Evolutionary conservation across 768 basidiomycete genomes (phyloP), one percentile per base, ranked within the genome.

Genomic region (Termitomyces titanicus): DNA sequence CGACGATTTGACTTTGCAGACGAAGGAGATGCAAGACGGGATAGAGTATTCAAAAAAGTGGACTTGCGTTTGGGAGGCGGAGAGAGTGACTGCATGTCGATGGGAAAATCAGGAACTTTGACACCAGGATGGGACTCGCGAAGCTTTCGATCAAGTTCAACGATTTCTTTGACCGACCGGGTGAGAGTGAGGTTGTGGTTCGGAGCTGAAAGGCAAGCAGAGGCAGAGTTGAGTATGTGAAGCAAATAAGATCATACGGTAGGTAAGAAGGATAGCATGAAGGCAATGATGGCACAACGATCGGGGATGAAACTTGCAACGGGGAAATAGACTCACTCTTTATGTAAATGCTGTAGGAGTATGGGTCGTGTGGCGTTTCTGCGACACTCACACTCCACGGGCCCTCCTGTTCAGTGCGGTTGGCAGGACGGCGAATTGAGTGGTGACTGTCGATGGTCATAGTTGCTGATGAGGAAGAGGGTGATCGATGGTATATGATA

Each of bases 361-460:
- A 75, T 44, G 84, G 67, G 70, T 89, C 86, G 68, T 90, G 81
- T 22, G 88, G 88, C 50, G 84, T 86, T 75, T 92, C 89, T 59
- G 92, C 92, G 60, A 93, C 90, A 68, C 88, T 90, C 67, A 94
- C 83, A 64, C 84, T 84, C 92, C 92, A 94, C 22, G 84, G 89
- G 13, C 88, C 89, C 65, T 91, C 89, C 70, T 89, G 83, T 68
- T 92, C 88, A 58, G 86, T 77, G 46, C 88, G 81, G 33, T 84
- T 76, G 40, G 79, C 80, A 54, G 71, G 79, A 65, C 80, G 75
- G 61, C 79, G 74, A 46, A 65, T 56, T 42, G 71, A 55, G 48
- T 58, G 55, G 42, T 61, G 55, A 49, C 58, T 56, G 42, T 62
- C 59, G 35, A 61, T 51, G 33, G 61, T 59, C 63, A 61, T 61